These are phyloP conservation scores for Acanthamoeba sp. DNA, from an alignment of 208 protist species.

Conservation along the genomic window DNA sequence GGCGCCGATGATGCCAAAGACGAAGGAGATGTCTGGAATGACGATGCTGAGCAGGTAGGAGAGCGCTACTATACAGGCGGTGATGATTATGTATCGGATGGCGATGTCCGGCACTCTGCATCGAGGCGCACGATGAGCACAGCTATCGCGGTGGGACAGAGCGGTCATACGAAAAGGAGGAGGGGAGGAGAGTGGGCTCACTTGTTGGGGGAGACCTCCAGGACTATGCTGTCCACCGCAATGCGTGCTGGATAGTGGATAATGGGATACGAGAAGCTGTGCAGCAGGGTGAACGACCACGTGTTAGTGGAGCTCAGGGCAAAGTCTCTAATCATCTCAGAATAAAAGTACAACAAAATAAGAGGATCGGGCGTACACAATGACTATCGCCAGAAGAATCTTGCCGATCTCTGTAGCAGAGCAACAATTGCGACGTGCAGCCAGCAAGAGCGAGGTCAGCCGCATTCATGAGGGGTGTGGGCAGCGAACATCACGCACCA, in stretches of 20 bases:
- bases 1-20: slow-evolving; percentile 33
- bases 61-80: background rate
- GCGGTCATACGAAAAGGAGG: background rate
- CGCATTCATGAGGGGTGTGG: background rate
- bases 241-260: slow-evolving; percentile 41
- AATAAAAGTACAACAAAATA: no score
- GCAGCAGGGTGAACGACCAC: no score
- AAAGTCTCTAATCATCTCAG: no score
- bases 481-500: background rate
- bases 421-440: no score
- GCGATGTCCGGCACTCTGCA: slow-evolving; percentile 25
- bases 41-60: slow-evolving; percentile 66
- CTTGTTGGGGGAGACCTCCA: slow-evolving; percentile 23
- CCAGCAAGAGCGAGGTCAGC: background rate
- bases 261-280: slow-evolving; percentile 23
- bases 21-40: slow-evolving; percentile 54
- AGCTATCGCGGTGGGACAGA: background rate
- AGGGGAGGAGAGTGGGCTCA: background rate
- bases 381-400: slow-evolving; percentile 37
- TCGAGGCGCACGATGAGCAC: background rate
- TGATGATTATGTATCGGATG: slow-evolving; percentile 16
- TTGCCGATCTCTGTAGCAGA: slow-evolving; percentile 23
- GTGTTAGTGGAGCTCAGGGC: no score
- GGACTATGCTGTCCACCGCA: background rate
- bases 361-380: background rate